phyloP scores from a whole-genome alignment of 2,329 filamentous ascomycete species.

The Madurella fahalii region DNA sequence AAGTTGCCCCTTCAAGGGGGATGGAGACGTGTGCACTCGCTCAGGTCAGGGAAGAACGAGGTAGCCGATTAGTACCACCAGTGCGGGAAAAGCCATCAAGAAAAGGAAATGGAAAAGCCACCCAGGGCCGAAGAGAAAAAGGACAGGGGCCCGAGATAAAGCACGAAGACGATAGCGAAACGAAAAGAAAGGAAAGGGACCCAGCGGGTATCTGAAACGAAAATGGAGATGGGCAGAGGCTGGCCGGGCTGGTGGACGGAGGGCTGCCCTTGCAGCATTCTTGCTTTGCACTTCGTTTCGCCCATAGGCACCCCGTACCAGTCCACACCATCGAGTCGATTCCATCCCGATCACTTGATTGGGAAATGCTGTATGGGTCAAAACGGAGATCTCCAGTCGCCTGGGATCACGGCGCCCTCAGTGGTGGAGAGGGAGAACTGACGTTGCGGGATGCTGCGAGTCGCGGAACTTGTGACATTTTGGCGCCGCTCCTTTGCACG shows the following conservation, averaged over 20 bases:
- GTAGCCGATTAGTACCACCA: slow-evolving; percentile 16
- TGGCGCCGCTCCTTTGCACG: slow-evolving; percentile 6
- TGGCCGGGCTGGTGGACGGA: slow-evolving; percentile 9
- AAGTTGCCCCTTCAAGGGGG: slow-evolving; percentile 26
- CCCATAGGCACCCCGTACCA: not conserved
- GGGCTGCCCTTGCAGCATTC: not conserved
- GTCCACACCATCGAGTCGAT: not conserved
- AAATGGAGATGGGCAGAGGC: slow-evolving; percentile 19
- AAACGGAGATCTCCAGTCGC: not conserved
- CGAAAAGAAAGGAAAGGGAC: slow-evolving; percentile 6
- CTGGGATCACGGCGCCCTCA: not conserved
- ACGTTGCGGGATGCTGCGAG: slow-evolving; percentile 8
- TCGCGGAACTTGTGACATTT: not conserved
- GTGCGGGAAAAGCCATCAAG: not conserved
- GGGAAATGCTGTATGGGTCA: not conserved
- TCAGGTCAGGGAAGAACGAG: slow-evolving; percentile 9
- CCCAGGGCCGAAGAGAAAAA: slow-evolving; percentile 9
- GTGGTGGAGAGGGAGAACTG: not conserved
- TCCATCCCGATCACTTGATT: not conserved
- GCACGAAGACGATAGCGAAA: slow-evolving; percentile 7
- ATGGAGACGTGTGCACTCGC: slow-evolving; percentile 4
- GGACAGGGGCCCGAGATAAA: slow-evolving; percentile 12
- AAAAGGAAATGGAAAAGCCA: not conserved
- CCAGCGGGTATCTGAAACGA: slow-evolving; percentile 30
- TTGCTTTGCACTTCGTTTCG: not conserved